Evolutionary conservation across 2,329 filamentous ascomycete species (phyloP), one percentile per base, ranked within the genome.

Genomic region (Dactylella cylindrospora): DNA sequence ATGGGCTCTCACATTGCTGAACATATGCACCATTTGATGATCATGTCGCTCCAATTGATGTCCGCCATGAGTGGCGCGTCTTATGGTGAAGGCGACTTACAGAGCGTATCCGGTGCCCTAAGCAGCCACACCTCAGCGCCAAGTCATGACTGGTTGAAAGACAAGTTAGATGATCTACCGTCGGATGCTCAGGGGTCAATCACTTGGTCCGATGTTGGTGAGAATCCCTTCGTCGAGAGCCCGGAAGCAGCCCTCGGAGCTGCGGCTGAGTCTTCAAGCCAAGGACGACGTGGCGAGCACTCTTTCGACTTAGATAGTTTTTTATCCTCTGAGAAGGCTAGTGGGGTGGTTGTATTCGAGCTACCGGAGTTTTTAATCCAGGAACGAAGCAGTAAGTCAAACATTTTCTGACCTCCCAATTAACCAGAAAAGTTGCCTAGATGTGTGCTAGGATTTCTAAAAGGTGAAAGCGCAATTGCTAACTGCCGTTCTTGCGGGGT

Each of bases 281-380:
- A n/a, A n/a, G n/a, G n/a, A n/a, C n/a, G n/a, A n/a, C n/a, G n/a
- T n/a, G n/a, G n/a, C n/a, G n/a, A n/a, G n/a, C n/a, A n/a, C n/a
- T n/a, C n/a, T n/a, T n/a, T n/a, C n/a, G n/a, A n/a, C n/a, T n/a
- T n/a, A n/a, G n/a, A n/a, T n/a, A n/a, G n/a, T n/a, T n/a, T n/a
- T n/a, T n/a, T n/a, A n/a, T n/a, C n/a, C n/a, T n/a, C n/a, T n/a
- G n/a, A n/a, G n/a, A n/a, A n/a, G n/a, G n/a, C n/a, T n/a, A n/a
- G n/a, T n/a, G n/a, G n/a, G n/a, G n/a, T n/a, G n/a, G n/a, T n/a
- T n/a, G n/a, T n/a, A n/a, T n/a, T n/a, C n/a, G 43, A 45, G 19
- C 57, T 54, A 15, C 57, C 57, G 9, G 49, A 50, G 12, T 62
- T 62, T 32, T 19, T 62, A 26, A 31, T 43, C 20, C 46, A 54